phyloP scores from a whole-genome alignment of 768 basidiomycete species.

The Boletus rubescentipes region DNA sequence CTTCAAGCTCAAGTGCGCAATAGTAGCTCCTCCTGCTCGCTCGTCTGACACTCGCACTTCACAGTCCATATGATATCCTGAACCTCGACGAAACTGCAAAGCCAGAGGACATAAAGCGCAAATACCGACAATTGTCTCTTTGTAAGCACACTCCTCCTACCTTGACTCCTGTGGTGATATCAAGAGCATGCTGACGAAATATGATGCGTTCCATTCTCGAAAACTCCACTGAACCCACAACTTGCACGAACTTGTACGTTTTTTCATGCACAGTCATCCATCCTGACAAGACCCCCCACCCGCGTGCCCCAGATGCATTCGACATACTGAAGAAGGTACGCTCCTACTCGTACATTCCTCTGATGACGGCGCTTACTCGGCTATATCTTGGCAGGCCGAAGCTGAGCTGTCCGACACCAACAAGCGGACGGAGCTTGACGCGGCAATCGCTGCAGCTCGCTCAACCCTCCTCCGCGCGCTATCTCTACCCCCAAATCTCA shows the following conservation, averaged over 20 bases:
- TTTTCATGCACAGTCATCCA: constrained; percentile 76
- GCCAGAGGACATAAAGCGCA: constrained; percentile 85
- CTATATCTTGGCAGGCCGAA: constrained; percentile 59
- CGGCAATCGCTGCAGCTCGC: constrained; percentile 75
- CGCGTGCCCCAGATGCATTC: constrained; percentile 88
- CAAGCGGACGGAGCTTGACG: constrained; percentile 80
- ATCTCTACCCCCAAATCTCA: constrained; percentile 57
- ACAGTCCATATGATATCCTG: constrained; percentile 91
- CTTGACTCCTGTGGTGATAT: constrained; percentile 1
- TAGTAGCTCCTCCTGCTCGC: background rate
- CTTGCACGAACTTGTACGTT: constrained; percentile 39
- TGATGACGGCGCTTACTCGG: background rate
- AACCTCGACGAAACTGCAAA: constrained; percentile 72
- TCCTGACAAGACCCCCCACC: constrained; percentile 94
- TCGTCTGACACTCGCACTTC: background rate
- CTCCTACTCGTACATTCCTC: background rate
- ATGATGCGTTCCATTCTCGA: background rate
- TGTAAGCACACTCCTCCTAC: constrained; percentile 49
- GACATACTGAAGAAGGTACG: constrained; percentile 89
- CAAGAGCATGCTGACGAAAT: constrained; percentile 25
- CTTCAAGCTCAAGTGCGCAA: constrained; percentile 90
- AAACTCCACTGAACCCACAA: background rate
- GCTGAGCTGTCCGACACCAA: constrained; percentile 76
- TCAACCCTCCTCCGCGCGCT: constrained; percentile 60
- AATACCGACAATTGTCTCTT: constrained; percentile 80